phyloP scores from a whole-genome alignment of 495 filamentous ascomycete genomes.

The Pyrenula massariospora region DNA sequence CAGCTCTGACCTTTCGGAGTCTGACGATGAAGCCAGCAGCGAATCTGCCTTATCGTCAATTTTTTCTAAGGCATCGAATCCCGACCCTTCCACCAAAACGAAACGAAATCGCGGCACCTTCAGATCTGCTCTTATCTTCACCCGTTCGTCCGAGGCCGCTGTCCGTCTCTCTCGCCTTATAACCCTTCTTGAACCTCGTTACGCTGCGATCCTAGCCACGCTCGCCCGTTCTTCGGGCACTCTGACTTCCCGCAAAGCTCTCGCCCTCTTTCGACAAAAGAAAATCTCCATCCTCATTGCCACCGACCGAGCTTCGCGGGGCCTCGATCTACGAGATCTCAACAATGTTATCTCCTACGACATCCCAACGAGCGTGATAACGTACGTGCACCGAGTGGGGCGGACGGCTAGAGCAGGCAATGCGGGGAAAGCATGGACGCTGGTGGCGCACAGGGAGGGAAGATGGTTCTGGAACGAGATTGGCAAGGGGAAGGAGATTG shows the following conservation, averaged over 20 bases:
- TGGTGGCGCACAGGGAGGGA: conserved; percentile 66
- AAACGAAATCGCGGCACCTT: background rate
- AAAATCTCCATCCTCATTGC: conserved; percentile 69
- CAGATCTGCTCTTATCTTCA: conserved; percentile 63
- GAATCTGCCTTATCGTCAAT: conserved; percentile 13
- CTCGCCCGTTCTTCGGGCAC: conserved; percentile 60
- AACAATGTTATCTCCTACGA: conserved; percentile 92
- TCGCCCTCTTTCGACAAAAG: conserved; percentile 49
- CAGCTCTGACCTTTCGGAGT: conserved; percentile 15
- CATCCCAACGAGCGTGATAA: conserved; percentile 63
- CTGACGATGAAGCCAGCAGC: conserved; percentile 16
- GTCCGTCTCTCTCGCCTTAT: conserved; percentile 70
- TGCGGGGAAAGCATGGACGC: conserved; percentile 67
- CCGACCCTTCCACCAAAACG: background rate
- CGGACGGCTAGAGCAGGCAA: conserved; percentile 79
- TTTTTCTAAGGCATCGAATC: background rate
- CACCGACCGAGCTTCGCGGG: conserved; percentile 83
- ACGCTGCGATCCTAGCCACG: conserved; percentile 43
- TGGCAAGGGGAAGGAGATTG: conserved; percentile 36
- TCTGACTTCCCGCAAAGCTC: conserved; percentile 46
- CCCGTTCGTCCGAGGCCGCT: conserved; percentile 74
- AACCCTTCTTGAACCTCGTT: conserved; percentile 51
- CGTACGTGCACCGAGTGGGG: conserved; percentile 88
- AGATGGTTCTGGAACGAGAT: conserved; percentile 82
- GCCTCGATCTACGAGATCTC: conserved; percentile 72